Evolutionary conservation across 495 filamentous ascomycete species (phyloP).

Genomic region (Emericellopsis terricola): DNA sequence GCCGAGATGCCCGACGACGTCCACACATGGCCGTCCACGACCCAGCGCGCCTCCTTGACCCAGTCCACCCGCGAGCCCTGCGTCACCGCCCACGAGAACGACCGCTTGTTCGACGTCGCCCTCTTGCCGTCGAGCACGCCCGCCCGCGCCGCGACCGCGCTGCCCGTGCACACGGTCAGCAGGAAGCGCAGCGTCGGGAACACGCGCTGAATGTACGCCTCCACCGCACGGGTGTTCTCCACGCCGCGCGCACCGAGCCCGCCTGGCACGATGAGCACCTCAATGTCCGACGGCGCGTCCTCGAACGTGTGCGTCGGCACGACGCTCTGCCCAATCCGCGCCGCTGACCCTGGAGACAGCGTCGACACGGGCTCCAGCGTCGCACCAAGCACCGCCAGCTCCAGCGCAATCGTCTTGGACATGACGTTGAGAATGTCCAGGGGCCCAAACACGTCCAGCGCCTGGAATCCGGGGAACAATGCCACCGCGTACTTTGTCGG

Average conservation of each 20-base stretch:
- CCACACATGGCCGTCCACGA: slow-evolving; percentile 46
- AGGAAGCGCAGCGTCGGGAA: slow-evolving; percentile 25
- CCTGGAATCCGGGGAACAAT: slow-evolving; percentile 10
- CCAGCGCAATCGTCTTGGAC: slow-evolving; percentile 12
- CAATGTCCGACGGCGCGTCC: slow-evolving; percentile 14
- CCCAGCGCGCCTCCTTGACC: slow-evolving; percentile 42
- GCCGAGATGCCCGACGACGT: slow-evolving; percentile 45
- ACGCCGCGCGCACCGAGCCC: slow-evolving; percentile 24
- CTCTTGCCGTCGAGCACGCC: slow-evolving; percentile 29
- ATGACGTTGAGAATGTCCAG: slow-evolving; percentile 36
- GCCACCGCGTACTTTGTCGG: too few species aligned
- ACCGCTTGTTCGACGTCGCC: slow-evolving; percentile 41
- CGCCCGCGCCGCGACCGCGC: slow-evolving; percentile 22
- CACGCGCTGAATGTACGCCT: slow-evolving; percentile 18
- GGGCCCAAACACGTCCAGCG: slow-evolving; percentile 33
- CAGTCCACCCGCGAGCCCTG: slow-evolving; percentile 30
- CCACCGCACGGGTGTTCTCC: slow-evolving; percentile 10
- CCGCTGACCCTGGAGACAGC: slow-evolving; percentile 5
- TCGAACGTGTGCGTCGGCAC: slow-evolving; percentile 34
- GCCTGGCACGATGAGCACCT: slow-evolving; percentile 40
- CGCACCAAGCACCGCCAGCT: slow-evolving; percentile 23
- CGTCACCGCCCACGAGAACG: slow-evolving; percentile 29
- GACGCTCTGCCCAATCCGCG: slow-evolving; percentile 14
- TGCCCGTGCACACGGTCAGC: slow-evolving; percentile 35
- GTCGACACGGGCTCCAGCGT: slow-evolving; percentile 29